A percentile compares a stretch with the other conserved stretches of the same genome.
phyloP scores from a whole-genome alignment of 257 asterid genomes.

The Solanum megistacrolobum region DNA sequence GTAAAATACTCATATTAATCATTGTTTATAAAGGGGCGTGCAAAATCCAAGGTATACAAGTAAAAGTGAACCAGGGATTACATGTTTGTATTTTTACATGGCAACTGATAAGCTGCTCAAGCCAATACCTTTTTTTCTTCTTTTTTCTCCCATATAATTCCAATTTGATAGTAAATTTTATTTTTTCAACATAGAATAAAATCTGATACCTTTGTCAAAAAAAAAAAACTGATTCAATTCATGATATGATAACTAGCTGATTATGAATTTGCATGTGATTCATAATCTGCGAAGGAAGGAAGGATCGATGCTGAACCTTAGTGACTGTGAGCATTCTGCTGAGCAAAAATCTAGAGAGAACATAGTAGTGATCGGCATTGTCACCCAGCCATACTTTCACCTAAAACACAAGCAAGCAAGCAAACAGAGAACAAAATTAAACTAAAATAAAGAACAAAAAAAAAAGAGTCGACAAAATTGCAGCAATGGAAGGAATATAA shows the following conservation, averaged over 20 bases:
- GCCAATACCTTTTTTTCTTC: not conserved
- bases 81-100: not conserved
- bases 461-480: not conserved
- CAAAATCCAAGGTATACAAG: not conserved
- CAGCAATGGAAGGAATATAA: not conserved
- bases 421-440: not conserved
- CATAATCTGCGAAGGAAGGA: not conserved
- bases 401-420: constrained; percentile 16
- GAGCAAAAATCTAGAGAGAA: constrained; percentile 88
- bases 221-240: not conserved
- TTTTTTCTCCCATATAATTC: not conserved
- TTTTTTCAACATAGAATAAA: not conserved
- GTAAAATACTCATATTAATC: not conserved
- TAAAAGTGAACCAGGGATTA: not conserved
- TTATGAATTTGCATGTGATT: not conserved
- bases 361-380: constrained; percentile 97
- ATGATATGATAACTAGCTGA: not conserved
- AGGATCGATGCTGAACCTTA: constrained; percentile 33
- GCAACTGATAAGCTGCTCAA: not conserved
- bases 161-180: not conserved
- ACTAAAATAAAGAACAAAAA: not conserved
- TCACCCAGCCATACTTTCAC: constrained; percentile 99
- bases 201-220: not conserved
- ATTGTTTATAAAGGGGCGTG: not conserved
- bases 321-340: constrained; percentile 98